Evolutionary conservation across 2,329 filamentous ascomycete genomes (phyloP), one percentile per base, ranked within the genome.

Genomic region (Aspergillus spinulosporus): DNA sequence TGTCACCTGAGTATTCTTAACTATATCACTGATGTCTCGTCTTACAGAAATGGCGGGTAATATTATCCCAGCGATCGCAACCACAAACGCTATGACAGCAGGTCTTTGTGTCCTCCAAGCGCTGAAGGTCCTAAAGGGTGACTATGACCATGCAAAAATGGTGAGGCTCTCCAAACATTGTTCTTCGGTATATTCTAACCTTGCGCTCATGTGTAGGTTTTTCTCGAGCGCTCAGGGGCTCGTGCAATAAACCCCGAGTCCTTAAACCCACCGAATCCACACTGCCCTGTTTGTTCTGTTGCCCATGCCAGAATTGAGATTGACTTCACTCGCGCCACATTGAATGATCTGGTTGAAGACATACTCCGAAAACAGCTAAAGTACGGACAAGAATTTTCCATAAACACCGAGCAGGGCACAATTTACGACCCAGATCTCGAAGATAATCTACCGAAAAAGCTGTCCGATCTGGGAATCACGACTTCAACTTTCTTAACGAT

Each of bases 11-110:
- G 7, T 47, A 36, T 21, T 5, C 21, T 21, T 21, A 42, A 29
- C 26, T 53, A 52, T 59, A 21, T 59, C 15, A 21, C 32, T 21
- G n/a, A 12, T 36, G 31, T 57, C 62, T 40, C 21, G n/a, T 40
- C 39, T 66, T 21, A 21, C 89, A 57, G 55, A 99, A 75, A 99
- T 97, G 93, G 94, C 94, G 3, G 94, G 94, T 52, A 99, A 99
- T 71, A 99, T 99, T 66, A 99, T 99, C 59, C 94, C 94, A 1
- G 94, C 94, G 1, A 99, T 99, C 69, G 94, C 94, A 4, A 99
- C 94, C 0, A 97, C 94, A 0, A 99, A 99, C 72, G 94, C 94
- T 12, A 96, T 97, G 72, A 93, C 94, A 1, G 94, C 94, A 12
- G 89, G 91, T 9, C 82, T 99, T 7, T 97, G 92, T 68, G 92